Evolutionary conservation across 2,329 filamentous ascomycete genomes (phyloP).

Genomic region (Aspergillus awamori): DNA sequence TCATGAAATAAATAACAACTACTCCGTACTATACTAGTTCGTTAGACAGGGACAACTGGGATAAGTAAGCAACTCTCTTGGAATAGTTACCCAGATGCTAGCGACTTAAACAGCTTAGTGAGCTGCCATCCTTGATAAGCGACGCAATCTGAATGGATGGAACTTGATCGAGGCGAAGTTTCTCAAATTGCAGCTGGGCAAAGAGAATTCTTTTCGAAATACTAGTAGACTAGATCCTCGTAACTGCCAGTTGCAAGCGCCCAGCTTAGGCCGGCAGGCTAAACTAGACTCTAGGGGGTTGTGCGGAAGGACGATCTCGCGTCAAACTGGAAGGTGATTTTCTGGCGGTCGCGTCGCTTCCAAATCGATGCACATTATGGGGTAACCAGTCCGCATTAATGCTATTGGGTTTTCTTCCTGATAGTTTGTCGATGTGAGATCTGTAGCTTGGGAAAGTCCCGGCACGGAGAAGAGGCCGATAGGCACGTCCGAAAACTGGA

Average conservation of each 20-base stretch:
- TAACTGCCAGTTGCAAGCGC: not conserved
- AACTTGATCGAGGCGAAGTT: slow-evolving; percentile 4
- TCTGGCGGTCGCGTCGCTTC: not conserved
- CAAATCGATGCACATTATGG: not conserved
- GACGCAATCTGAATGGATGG: slow-evolving; percentile 10
- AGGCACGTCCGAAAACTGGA: no score
- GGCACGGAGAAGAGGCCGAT: not conserved
- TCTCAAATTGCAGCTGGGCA: slow-evolving; percentile 2
- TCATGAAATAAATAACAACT: slow-evolving; percentile 1
- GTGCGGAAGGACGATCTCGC: not conserved
- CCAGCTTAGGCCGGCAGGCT: not conserved
- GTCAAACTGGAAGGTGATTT: slow-evolving; percentile 1
- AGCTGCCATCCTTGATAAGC: slow-evolving; percentile 8
- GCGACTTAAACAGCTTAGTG: slow-evolving; percentile 2
- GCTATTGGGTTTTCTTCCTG: not conserved
- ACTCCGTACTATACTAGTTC: not conserved
- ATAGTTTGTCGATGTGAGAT: slow-evolving; percentile 1
- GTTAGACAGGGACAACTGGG: not conserved
- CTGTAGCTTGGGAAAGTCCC: not conserved
- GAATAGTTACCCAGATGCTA: not conserved
- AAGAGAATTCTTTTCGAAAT: not conserved
- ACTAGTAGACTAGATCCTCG: no score
- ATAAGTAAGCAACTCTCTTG: no score
- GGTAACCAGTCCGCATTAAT: not conserved
- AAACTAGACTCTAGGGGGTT: not conserved